Base-by-base conservation (phyloP, 1,139 yeast species). In the Geotrichum macrosporum region DNA sequence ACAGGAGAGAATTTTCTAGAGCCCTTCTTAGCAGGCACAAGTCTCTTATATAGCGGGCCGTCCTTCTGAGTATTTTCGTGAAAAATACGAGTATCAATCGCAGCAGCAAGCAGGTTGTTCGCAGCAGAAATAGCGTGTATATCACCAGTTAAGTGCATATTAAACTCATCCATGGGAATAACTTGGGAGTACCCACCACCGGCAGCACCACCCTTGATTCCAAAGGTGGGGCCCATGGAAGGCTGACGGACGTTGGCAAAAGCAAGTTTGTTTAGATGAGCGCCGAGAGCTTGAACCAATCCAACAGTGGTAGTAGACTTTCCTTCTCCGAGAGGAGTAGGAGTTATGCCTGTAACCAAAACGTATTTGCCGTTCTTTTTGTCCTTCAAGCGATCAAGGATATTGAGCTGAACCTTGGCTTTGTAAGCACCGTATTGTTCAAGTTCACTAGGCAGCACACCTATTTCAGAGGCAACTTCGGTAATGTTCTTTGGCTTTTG, bases 181-280 rank as follows among this genome's bases (percentile, higher is more conserved):
- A 92, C 97, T 72, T 92, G 97, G 8, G 97, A 84, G 70, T 89
- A 92, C 52, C 98, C 98, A 66, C 98, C 98, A 65, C 98, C 98
- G 16, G 98, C 97, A 55, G 98, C 98, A 70, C 98, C 98, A 66
- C 97, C 97, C 71, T 89, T 92, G 64, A 92, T 88, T 70, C 98
- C 98, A 62, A 92, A 92, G 18, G 98, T 92, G 52, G 98, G 98
- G 46, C 98, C 98, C 96, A 92, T 89, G 15, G 95, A 84, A 36
- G 98, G 98, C 69, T 92, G 98, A 71, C 98, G 84, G 50, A 92
- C 96, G 64, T 87, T 89, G 54, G 98, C 98, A 64, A 92, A 83
- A 18, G 89, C 89, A 52, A 83, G 80, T 68, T 85, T 84, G 55
- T 84, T 78, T 61, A 89, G 74, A 61, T 87, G 95, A 43, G 96